A percentile compares a stretch with the other conserved stretches of the same genome.
phyloP scores from a whole-genome alignment of 306 rosid genomes.

The Trichosanthes cucumerina region DNA sequence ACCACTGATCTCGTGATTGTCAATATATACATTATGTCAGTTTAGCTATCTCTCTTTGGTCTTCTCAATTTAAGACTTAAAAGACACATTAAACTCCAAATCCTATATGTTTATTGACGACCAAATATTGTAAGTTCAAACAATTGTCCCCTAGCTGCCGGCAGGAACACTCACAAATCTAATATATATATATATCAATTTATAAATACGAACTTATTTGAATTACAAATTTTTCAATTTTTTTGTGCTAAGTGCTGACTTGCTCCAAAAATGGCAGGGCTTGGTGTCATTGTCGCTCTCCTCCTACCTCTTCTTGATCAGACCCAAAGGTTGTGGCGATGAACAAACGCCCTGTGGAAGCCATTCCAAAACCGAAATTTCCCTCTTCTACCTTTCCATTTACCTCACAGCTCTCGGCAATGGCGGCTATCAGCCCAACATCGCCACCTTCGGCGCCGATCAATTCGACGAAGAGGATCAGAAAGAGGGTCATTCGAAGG shows the following conservation, averaged over 20 bases:
- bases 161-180: too few species aligned
- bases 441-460: constrained; percentile 88
- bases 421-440: constrained; percentile 94
- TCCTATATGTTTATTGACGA: too few species aligned
- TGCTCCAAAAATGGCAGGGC: constrained; percentile 37
- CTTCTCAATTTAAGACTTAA: too few species aligned
- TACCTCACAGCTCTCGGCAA: constrained; percentile 82
- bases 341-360: constrained; percentile 38
- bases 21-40: too few species aligned
- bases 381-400: constrained; percentile 67
- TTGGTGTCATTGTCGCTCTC: constrained; percentile 53
- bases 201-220: too few species aligned
- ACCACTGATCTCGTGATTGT: too few species aligned
- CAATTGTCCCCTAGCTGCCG: too few species aligned
- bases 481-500: constrained; percentile 54
- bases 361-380: constrained; percentile 47
- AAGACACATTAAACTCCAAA: too few species aligned
- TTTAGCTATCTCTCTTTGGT: too few species aligned
- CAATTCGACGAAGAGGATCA: constrained; percentile 74
- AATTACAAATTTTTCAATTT: background rate
- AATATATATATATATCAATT: too few species aligned
- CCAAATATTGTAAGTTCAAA: too few species aligned
- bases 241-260: background rate
- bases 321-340: constrained; percentile 70
- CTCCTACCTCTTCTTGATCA: constrained; percentile 65